Evolutionary conservation across 1,284 basidiomycete species (phyloP).

Genomic region (Laetiporus sulphureus): DNA sequence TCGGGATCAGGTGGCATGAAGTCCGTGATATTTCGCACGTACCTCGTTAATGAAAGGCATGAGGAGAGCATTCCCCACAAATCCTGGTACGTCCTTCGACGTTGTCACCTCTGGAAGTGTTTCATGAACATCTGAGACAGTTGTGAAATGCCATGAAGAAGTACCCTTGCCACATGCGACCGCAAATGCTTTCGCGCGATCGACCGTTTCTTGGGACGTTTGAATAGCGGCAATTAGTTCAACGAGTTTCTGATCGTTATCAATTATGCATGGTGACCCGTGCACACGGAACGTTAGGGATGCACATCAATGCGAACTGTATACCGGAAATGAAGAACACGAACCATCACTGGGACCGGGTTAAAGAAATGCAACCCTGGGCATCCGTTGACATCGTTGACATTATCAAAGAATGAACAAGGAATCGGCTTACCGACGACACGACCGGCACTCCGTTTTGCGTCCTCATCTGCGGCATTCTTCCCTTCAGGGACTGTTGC

Average conservation of each 20-base stretch:
- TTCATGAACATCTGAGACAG: not conserved
- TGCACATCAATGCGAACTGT: not conserved
- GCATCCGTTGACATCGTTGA: not conserved
- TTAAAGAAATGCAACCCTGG: slow-evolving; percentile 93
- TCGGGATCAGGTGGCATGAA: not conserved
- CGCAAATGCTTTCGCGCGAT: slow-evolving; percentile 79
- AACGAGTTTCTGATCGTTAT: slow-evolving; percentile 69
- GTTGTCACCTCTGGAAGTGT: slow-evolving; percentile 67
- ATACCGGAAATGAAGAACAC: slow-evolving; percentile 14
- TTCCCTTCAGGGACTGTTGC: slow-evolving; percentile 56
- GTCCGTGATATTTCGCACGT: not conserved
- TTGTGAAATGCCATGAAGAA: slow-evolving; percentile 13
- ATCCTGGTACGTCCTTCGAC: slow-evolving; percentile 88
- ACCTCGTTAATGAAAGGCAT: slow-evolving; percentile 93
- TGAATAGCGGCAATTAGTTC: slow-evolving; percentile 92
- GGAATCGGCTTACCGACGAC: slow-evolving; percentile 56
- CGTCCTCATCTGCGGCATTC: slow-evolving; percentile 53
- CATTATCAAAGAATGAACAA: not conserved
- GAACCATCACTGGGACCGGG: slow-evolving; percentile 89
- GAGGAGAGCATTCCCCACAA: slow-evolving; percentile 80
- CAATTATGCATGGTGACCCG: no score
- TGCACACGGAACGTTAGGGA: no score
- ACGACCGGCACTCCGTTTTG: slow-evolving; percentile 54
- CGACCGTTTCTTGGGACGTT: slow-evolving; percentile 73
- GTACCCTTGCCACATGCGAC: slow-evolving; percentile 85